Base-by-base conservation (phyloP, 202 grass and related monocot genomes). In the Miscanthus sacchariflorus region DNA sequence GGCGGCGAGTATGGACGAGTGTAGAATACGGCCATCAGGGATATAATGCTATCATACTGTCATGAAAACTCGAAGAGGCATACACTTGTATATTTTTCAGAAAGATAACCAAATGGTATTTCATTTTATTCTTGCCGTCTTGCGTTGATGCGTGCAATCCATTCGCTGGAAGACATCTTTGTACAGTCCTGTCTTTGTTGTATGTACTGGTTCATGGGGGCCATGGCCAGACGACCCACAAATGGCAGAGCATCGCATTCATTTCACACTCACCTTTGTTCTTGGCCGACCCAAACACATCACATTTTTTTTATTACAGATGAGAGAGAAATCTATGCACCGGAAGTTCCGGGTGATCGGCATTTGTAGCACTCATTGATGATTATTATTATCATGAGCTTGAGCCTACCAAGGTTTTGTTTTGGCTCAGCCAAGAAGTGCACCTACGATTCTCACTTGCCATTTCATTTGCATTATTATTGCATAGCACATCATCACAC, bases 201-300 rank as follows among this genome's bases (percentile, higher is more conserved):
- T 54, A 54, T 54, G 56, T n/a, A 59, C 19, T 59, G 19, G 58
- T 61, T 61, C 21, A 61, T 59, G 54, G 56, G 59, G 59, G n/a
- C 59, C 59, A 24, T 25, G 59, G n/a, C 58, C 9, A 63, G 58
- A 23, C 58, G 58, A 23, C 58, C n/a, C n/a, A 64, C 59, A 64
- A 64, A 64, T 64, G 59, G 59, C 59, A 64, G 59, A 64, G 9
- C 59, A 64, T 64, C 59, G 10, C n/a, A 64, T 64, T 64, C 59
- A 5, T 64, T 64, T 64, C 58, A 25, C 59, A 25, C n/a, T 25
- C 21, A 63, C 59, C 59, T 63, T 5, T 63, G 59, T 63, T 61
- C 21, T 61, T 11, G 59, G n/a, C 59, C 6, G 58, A 23, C 21
- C 21, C 58, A 11, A 61, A 12, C n/a, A 63, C 21, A 0, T 63